A percentile compares a stretch with the other conserved stretches of the same genome.
phyloP scores from a whole-genome alignment of 2,329 filamentous ascomycete genomes.

The Torrubiellomyces zombiae region DNA sequence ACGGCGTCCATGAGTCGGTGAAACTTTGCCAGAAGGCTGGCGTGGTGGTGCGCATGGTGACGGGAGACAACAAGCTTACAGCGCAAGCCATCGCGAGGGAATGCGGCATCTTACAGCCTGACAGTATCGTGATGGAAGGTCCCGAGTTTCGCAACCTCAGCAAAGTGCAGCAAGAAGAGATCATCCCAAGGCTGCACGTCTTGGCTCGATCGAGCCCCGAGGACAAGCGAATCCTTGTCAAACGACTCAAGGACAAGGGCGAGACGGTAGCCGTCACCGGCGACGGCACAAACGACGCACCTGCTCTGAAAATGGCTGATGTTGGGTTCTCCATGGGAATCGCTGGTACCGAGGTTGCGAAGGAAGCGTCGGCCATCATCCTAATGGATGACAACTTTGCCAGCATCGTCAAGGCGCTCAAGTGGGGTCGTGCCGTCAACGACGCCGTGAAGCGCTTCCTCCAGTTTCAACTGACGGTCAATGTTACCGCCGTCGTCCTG shows the following conservation, averaged over 20 bases:
- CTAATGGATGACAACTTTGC: conserved; percentile 80
- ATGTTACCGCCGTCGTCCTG: conserved; percentile 74
- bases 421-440: conserved; percentile 66
- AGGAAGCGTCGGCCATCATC: conserved; percentile 72
- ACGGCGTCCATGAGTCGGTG: conserved; percentile 59
- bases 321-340: conserved; percentile 81
- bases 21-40: conserved; percentile 57
- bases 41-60: conserved; percentile 72
- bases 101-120: conserved; percentile 54
- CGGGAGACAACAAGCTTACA: conserved; percentile 66
- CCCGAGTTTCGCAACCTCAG: conserved; percentile 61
- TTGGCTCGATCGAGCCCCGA: conserved; percentile 60
- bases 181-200: conserved; percentile 54
- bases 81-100: conserved; percentile 65
- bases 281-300: conserved; percentile 72
- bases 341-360: conserved; percentile 67
- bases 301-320: conserved; percentile 64
- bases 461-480: conserved; percentile 70
- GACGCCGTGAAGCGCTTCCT: conserved; percentile 64
- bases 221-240: conserved; percentile 59
- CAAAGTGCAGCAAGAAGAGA: conserved; percentile 44
- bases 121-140: conserved; percentile 61
- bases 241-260: conserved; percentile 51
- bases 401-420: conserved; percentile 70
- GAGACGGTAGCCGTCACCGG: conserved; percentile 73